Percentiles rank a stretch among this genome's conserved stretches.
These are phyloP conservation scores for Marasmius sp. DNA, from an alignment of 1,284 basidiomycete genomes.

Conservation along the genomic window DNA sequence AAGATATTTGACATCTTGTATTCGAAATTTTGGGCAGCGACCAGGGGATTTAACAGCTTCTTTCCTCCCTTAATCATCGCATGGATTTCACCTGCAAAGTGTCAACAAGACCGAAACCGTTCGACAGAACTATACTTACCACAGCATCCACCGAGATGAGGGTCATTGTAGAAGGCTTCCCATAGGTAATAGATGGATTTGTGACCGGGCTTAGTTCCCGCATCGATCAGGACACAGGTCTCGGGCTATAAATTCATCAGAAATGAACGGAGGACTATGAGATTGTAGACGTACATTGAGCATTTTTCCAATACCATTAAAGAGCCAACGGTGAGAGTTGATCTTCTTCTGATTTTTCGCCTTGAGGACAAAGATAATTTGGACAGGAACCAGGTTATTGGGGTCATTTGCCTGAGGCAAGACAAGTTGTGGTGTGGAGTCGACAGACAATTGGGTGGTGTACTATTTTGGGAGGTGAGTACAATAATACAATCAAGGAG, in stretches of 20 bases:
- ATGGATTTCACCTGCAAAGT: slow-evolving; percentile 80
- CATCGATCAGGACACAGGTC: slow-evolving; percentile 89
- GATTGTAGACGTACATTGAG: slow-evolving; percentile 51
- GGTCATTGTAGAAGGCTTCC: slow-evolving; percentile 86
- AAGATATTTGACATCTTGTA: slow-evolving; percentile 98
- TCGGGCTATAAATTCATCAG: slow-evolving; percentile 60
- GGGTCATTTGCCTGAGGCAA: slow-evolving; percentile 87
- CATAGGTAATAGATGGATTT: slow-evolving; percentile 97
- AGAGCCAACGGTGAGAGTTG: slow-evolving; percentile 96
- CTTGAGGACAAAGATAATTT: slow-evolving; percentile 94
- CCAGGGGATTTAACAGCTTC: slow-evolving; percentile 91
- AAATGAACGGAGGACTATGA: background rate
- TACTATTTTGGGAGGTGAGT: slow-evolving; percentile 48
- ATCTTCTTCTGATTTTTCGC: slow-evolving; percentile 98
- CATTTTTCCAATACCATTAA: slow-evolving; percentile 91
- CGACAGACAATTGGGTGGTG: slow-evolving; percentile 90
- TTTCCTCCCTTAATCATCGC: slow-evolving; percentile 92
- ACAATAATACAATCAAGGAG: slow-evolving; percentile 3
- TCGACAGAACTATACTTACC: slow-evolving; percentile 25
- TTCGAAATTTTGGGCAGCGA: slow-evolving; percentile 97
- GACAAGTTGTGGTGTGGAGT: slow-evolving; percentile 85
- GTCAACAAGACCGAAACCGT: background rate
- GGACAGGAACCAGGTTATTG: slow-evolving; percentile 92
- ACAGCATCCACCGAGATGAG: slow-evolving; percentile 50
- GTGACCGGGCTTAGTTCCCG: slow-evolving; percentile 94